Conservation (phyloP, 805 yeast species). For the Clavispora asparagi region DNA sequence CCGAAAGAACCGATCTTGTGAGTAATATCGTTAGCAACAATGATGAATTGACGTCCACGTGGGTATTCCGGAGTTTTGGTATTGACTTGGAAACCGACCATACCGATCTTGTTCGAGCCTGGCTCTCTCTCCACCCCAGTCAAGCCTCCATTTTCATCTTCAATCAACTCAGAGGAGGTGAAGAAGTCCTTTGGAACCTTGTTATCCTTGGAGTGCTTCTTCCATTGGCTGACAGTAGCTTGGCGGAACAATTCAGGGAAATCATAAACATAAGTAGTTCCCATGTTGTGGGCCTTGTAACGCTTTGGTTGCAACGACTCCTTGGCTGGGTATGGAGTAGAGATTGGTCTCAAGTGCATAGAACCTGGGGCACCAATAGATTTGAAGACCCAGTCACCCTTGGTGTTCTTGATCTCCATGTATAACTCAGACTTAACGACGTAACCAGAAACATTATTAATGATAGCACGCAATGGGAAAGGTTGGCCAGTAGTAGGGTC, state of each 20-base stretch:
- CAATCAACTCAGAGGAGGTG: conserved; percentile 76
- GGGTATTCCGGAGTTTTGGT: conserved; percentile 98
- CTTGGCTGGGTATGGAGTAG: conserved; percentile 95
- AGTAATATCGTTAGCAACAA: conserved; percentile 96
- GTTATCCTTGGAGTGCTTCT: conserved; percentile 48
- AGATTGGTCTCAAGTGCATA: conserved; percentile 94
- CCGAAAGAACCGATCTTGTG: conserved; percentile 98
- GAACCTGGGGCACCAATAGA: conserved; percentile 92
- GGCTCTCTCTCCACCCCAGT: conserved; percentile 93
- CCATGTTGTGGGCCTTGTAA: conserved; percentile 96
- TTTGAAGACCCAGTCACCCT: conserved; percentile 96
- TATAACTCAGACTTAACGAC: conserved; percentile 94
- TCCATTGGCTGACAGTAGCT: conserved; percentile 84
- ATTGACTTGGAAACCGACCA: conserved; percentile 91
- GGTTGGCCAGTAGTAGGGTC: conserved; percentile 84
- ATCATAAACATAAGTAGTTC: conserved; percentile 96
- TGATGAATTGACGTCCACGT: conserved; percentile 85
- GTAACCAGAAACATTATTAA: conserved; percentile 94
- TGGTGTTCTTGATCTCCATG: conserved; percentile 86
- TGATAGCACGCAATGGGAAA: conserved; percentile 94
- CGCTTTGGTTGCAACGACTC: conserved; percentile 98
- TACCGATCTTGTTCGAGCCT: conserved; percentile 93
- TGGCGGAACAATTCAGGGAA: conserved; percentile 98
- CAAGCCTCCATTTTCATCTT: conserved; percentile 68
- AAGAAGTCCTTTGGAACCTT: conserved; percentile 76